phyloP scores from a whole-genome alignment of 257 asterid species.

The Petrea volubilis region DNA sequence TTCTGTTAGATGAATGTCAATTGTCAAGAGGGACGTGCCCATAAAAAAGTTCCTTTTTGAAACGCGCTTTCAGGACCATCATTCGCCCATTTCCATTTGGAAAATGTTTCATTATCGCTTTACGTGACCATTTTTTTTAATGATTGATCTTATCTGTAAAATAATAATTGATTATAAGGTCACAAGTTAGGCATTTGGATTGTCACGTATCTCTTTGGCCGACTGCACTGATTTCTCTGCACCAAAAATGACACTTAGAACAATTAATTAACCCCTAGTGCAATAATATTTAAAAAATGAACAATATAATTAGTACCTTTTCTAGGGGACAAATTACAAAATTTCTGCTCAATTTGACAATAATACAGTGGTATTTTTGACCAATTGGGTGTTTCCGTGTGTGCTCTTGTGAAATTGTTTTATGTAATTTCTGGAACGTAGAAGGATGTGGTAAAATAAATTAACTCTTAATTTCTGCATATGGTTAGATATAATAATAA shows the following conservation, averaged over 20 bases:
- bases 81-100: not conserved
- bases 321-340: not conserved
- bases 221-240: not conserved
- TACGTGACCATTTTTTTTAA: not conserved
- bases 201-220: not conserved
- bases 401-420: not conserved
- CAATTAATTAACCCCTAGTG: not conserved
- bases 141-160: not conserved
- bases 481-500: too few relatives aligned
- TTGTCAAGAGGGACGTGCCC: not conserved
- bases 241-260: not conserved
- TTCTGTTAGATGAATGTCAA: slow-evolving; percentile 6
- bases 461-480: too few relatives aligned
- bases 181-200: not conserved
- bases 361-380: not conserved
- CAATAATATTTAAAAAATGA: too few relatives aligned
- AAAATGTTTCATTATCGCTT: not conserved
- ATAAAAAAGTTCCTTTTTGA: slow-evolving; percentile 10
- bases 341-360: not conserved
- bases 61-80: slow-evolving; percentile 36
- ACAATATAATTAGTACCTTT: too few relatives aligned
- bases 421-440: too few relatives aligned
- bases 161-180: not conserved
- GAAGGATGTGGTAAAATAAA: too few relatives aligned
- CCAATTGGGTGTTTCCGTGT: not conserved